Conservation (phyloP, 169 alveolate species). For the Amoebophrya sp. region DNA sequence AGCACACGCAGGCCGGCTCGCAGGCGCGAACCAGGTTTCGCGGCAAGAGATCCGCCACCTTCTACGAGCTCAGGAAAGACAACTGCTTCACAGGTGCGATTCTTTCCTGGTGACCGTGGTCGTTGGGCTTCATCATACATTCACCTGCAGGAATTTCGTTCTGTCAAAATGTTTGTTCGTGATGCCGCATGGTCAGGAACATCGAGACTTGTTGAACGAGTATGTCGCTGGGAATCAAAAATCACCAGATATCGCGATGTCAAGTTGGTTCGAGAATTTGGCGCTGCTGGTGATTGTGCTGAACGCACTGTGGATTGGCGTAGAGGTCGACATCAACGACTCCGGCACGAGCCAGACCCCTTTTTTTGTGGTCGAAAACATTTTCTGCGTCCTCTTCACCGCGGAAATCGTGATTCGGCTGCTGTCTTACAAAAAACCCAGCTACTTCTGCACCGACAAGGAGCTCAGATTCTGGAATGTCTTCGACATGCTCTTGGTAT, state of each 20-base stretch:
- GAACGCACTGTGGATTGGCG: constrained; percentile 17
- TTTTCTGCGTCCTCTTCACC: constrained; percentile 7
- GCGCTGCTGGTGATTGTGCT: constrained; percentile 11
- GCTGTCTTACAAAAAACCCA: background rate
- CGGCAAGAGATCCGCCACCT: too few relatives aligned
- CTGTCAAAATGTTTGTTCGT: too few relatives aligned
- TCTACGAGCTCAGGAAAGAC: background rate
- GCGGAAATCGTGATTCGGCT: constrained; percentile 8
- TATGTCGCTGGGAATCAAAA: too few relatives aligned
- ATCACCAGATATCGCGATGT: background rate
- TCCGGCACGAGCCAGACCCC: background rate
- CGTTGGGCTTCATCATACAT: too few relatives aligned
- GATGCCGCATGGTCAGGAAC: too few relatives aligned
- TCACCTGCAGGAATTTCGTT: too few relatives aligned
- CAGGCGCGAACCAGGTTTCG: too few relatives aligned
- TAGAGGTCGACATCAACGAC: constrained; percentile 3
- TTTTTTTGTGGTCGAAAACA: background rate
- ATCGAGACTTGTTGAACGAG: too few relatives aligned
- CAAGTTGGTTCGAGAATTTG: constrained; percentile 11
- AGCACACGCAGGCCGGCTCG: too few relatives aligned
- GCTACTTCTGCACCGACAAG: constrained; percentile 11
- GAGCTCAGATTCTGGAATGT: constrained; percentile 8
- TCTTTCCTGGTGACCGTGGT: too few relatives aligned
- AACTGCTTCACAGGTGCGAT: background rate
- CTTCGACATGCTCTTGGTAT: constrained; percentile 16